A percentile compares a stretch with the other conserved stretches of the same genome.
Conservation (phyloP, 164 flowering plant species). For the Hamamelis virginiana region DNA sequence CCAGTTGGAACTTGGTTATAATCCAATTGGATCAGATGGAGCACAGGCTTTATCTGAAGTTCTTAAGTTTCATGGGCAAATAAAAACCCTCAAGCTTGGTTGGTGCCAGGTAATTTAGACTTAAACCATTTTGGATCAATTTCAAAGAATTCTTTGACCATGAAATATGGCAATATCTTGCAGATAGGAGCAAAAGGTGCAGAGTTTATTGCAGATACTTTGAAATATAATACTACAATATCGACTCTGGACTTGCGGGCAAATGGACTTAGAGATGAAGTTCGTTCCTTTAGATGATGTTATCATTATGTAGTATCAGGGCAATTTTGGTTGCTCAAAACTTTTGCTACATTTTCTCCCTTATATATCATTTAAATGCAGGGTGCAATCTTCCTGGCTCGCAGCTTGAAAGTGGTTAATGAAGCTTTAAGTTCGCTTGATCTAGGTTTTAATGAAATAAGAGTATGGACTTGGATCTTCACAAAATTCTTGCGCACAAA, state of each 20-base stretch:
- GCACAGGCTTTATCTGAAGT: slow-evolving; percentile 80
- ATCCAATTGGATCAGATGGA: slow-evolving; percentile 96
- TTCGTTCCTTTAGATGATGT: slow-evolving; percentile 27
- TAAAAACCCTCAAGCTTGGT: slow-evolving; percentile 84
- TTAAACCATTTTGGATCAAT: not conserved
- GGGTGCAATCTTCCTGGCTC: slow-evolving; percentile 83
- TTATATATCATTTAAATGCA: slow-evolving; percentile 27
- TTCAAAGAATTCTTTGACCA: not conserved
- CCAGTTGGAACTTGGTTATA: slow-evolving; percentile 89
- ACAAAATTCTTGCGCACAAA: not conserved
- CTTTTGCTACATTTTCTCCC: not conserved
- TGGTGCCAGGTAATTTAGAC: slow-evolving; percentile 87
- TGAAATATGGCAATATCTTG: slow-evolving; percentile 15
- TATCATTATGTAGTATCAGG: not conserved
- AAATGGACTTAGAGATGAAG: slow-evolving; percentile 91
- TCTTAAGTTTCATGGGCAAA: slow-evolving; percentile 87
- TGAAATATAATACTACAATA: slow-evolving; percentile 84
- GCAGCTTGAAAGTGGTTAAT: slow-evolving; percentile 92
- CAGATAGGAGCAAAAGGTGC: slow-evolving; percentile 95
- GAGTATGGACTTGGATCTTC: slow-evolving; percentile 43
- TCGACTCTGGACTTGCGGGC: slow-evolving; percentile 82
- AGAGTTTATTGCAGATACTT: slow-evolving; percentile 75
- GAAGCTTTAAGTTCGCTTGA: slow-evolving; percentile 85
- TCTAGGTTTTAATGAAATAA: slow-evolving; percentile 89
- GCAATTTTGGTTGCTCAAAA: not conserved